phyloP scores from a whole-genome alignment of 2,329 filamentous ascomycete species.

The Talaromyces sp. region DNA sequence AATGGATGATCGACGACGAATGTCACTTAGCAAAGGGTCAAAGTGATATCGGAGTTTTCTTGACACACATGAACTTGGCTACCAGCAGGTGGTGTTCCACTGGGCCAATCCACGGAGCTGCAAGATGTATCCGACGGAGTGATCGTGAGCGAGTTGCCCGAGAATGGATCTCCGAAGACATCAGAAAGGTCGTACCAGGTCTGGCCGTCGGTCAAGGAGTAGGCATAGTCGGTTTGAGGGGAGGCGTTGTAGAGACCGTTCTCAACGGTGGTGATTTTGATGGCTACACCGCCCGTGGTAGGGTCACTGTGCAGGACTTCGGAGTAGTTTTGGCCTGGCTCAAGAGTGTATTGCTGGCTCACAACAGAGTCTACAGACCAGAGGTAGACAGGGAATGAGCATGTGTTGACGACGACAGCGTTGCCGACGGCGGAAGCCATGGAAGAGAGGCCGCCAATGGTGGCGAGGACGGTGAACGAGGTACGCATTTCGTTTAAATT shows the following conservation, averaged over 20 bases:
- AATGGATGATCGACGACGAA: not conserved
- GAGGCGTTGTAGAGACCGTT: conserved; percentile 38
- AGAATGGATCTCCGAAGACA: conserved; percentile 44
- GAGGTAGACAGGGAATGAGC: conserved; percentile 35
- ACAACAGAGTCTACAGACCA: conserved; percentile 38
- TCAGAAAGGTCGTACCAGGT: conserved; percentile 45
- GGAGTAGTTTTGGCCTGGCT: conserved; percentile 32
- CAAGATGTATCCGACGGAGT: conserved; percentile 27
- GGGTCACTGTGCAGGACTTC: conserved; percentile 37
- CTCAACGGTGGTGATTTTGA: conserved; percentile 40
- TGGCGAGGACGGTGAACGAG: conserved; percentile 28
- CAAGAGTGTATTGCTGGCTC: conserved; percentile 30
- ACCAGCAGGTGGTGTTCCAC: conserved; percentile 29
- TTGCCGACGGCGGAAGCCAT: conserved; percentile 35
- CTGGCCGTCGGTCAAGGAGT: conserved; percentile 36
- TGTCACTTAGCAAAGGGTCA: conserved; percentile 30
- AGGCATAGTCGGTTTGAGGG: conserved; percentile 41
- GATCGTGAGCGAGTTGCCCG: conserved; percentile 27
- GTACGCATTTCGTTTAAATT: conserved; percentile 32
- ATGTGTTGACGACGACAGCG: conserved; percentile 41
- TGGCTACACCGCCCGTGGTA: conserved; percentile 39
- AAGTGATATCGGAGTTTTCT: conserved; percentile 25
- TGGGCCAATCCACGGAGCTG: conserved; percentile 31
- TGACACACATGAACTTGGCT: conserved; percentile 33
- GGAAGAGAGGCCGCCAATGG: conserved; percentile 33